A percentile compares a stretch with the other conserved stretches of the same genome.
Evolutionary conservation across 2,329 filamentous ascomycete genomes (phyloP).

Genomic region (Neocatenulostroma microsporum): DNA sequence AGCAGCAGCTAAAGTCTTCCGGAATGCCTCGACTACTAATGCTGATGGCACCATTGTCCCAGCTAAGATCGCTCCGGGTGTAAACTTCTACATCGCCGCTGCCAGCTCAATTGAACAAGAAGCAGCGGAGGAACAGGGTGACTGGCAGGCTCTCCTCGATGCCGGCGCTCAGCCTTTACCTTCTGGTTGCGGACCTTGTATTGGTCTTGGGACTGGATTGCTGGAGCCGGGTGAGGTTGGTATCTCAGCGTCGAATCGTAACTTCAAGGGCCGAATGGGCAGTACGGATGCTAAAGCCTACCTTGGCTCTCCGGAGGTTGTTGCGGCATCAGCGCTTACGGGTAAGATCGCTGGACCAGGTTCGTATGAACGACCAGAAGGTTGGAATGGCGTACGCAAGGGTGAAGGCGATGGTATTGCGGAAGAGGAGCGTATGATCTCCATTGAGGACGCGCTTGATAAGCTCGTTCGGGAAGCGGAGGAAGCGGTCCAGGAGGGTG

Average conservation of each 20-base stretch:
- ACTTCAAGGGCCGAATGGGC: slow-evolving; percentile 90
- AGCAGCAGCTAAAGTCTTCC: slow-evolving; percentile 77
- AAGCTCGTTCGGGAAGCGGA: slow-evolving; percentile 65
- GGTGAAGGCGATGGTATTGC: slow-evolving; percentile 63
- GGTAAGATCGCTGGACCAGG: slow-evolving; percentile 70
- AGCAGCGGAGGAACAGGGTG: slow-evolving; percentile 67
- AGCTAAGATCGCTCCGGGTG: slow-evolving; percentile 63
- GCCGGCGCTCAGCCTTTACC: slow-evolving; percentile 68
- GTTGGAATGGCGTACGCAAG: slow-evolving; percentile 57
- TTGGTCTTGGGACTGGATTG: slow-evolving; percentile 72
- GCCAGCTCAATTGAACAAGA: slow-evolving; percentile 72
- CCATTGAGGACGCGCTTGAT: slow-evolving; percentile 62
- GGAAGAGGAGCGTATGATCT: slow-evolving; percentile 57
- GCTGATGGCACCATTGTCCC: slow-evolving; percentile 49
- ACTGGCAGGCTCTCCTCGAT: slow-evolving; percentile 75
- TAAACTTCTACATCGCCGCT: slow-evolving; percentile 83
- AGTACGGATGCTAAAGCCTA: slow-evolving; percentile 72
- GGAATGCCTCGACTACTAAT: slow-evolving; percentile 55
- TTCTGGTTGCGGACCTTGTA: slow-evolving; percentile 74
- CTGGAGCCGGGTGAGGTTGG: slow-evolving; percentile 80
- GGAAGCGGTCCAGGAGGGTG: slow-evolving; percentile 48
- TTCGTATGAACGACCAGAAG: slow-evolving; percentile 65
- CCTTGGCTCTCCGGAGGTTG: slow-evolving; percentile 80
- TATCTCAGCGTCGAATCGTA: slow-evolving; percentile 75
- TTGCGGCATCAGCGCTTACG: slow-evolving; percentile 76